These are phyloP conservation scores for Schwanniomyces yamadae DNA, from an alignment of 805 yeast genomes.

Conservation along the genomic window DNA sequence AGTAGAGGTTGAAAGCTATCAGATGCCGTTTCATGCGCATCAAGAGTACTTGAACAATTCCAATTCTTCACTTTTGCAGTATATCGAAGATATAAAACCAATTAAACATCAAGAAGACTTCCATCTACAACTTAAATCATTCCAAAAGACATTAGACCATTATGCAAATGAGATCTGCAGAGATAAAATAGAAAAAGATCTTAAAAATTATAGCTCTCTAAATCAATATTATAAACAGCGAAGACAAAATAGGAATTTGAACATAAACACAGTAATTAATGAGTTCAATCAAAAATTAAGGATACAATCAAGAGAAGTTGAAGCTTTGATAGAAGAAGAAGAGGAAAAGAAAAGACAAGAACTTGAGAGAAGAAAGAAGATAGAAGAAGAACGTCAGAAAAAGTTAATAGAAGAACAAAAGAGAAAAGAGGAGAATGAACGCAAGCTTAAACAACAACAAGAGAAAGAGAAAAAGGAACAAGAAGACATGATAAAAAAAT, in stretches of 20 bases:
- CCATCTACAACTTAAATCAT: conserved; percentile 1
- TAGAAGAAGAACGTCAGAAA: conserved; percentile 15
- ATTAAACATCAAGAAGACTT: background rate
- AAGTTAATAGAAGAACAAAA: conserved; percentile 15
- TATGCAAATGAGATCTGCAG: background rate
- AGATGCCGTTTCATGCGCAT: background rate
- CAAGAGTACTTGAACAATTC: too few relatives aligned
- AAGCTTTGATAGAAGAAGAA: conserved; percentile 16
- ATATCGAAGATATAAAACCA: too few relatives aligned
- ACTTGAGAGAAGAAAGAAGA: conserved; percentile 14
- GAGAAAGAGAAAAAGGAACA: conserved; percentile 10
- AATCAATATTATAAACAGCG: background rate
- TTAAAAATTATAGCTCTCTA: background rate
- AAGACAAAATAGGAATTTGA: background rate
- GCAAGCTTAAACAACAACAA: conserved; percentile 12
- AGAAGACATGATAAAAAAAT: conserved; percentile 10
- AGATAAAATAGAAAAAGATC: conserved; percentile 1
- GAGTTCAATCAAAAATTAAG: conserved; percentile 5
- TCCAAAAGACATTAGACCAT: background rate
- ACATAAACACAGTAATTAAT: background rate
- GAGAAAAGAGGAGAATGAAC: conserved; percentile 20
- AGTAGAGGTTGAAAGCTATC: conserved; percentile 9
- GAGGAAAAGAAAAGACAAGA: conserved; percentile 21
- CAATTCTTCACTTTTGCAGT: too few relatives aligned
- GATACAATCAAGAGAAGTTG: conserved; percentile 17